Percentiles rank a stretch among this genome's conserved stretches.
These are phyloP conservation scores for Teunomyces panamensis DNA, from an alignment of 805 yeast genomes.

Conservation along the genomic window DNA sequence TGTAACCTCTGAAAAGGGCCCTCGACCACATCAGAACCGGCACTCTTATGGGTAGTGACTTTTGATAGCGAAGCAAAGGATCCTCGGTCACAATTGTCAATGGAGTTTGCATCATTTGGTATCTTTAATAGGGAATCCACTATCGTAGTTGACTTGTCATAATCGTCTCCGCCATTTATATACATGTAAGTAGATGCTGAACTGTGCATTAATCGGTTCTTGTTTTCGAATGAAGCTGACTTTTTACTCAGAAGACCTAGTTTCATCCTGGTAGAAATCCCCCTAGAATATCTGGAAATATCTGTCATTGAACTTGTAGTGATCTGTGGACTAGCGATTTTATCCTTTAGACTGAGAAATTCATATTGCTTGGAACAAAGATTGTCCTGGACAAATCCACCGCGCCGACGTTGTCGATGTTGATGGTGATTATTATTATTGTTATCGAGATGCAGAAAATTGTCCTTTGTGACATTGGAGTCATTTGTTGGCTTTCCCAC, in stretches of 20 bases:
- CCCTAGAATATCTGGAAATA: constrained; percentile 27
- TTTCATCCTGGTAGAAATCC: constrained; percentile 31
- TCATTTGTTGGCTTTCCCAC: neutral
- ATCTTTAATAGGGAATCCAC: constrained; percentile 17
- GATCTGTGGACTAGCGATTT: constrained; percentile 17
- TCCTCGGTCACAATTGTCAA: neutral
- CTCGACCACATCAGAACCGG: neutral
- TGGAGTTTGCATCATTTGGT: constrained; percentile 6
- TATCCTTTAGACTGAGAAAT: constrained; percentile 36
- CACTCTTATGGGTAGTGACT: constrained; percentile 1
- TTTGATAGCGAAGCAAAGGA: neutral
- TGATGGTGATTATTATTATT: constrained; percentile 5
- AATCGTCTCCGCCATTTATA: neutral
- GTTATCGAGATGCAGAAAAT: neutral
- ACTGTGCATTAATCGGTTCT: neutral
- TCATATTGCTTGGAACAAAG: constrained; percentile 14
- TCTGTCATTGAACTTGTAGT: constrained; percentile 14
- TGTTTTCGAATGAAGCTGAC: neutral
- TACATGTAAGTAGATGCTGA: neutral
- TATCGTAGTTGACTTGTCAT: constrained; percentile 3
- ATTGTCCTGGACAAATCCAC: neutral
- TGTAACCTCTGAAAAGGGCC: constrained; percentile 12
- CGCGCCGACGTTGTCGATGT: constrained; percentile 6
- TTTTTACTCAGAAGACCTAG: constrained; percentile 29
- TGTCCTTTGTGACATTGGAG: neutral